Evolutionary conservation across 169 alveolate genomes (phyloP).

Genomic region (Neospora caninum): DNA sequence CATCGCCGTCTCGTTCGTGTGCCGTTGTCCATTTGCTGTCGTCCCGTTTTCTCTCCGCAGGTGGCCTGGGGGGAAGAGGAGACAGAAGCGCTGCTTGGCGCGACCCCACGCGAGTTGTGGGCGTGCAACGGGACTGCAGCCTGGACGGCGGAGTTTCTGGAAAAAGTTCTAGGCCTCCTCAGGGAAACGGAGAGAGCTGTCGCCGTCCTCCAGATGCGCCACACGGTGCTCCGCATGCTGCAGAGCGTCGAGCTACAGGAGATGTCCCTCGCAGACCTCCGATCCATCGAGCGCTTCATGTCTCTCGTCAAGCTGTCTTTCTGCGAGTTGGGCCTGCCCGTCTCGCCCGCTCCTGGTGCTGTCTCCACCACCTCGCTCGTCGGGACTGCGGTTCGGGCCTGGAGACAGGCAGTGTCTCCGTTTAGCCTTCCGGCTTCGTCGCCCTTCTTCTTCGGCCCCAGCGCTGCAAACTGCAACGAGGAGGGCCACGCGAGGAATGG

Average conservation of each 20-base stretch:
- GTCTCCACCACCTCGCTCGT: slow-evolving; percentile 7
- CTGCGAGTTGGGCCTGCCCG: slow-evolving; percentile 68
- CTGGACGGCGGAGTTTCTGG: not conserved
- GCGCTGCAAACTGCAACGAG: not conserved
- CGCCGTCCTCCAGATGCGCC: slow-evolving; percentile 64
- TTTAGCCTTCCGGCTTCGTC: not conserved
- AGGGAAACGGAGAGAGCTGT: slow-evolving; percentile 42
- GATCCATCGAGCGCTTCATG: slow-evolving; percentile 19
- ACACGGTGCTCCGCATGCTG: slow-evolving; percentile 55
- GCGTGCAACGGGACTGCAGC: not conserved
- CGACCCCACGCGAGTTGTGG: not conserved
- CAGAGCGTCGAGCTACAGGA: slow-evolving; percentile 29
- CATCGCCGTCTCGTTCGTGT: slow-evolving; percentile 4
- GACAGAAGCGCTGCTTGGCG: not conserved
- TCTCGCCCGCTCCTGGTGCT: slow-evolving; percentile 28
- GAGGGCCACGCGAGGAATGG: not conserved
- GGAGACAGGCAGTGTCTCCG: not conserved
- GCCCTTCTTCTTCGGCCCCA: not conserved
- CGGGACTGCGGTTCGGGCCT: not conserved
- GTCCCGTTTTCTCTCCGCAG: not conserved
- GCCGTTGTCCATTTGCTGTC: not conserved
- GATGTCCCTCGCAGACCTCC: not conserved
- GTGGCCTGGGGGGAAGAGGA: not conserved
- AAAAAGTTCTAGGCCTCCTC: not conserved
- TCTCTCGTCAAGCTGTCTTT: slow-evolving; percentile 60